Evolutionary conservation across 2,329 filamentous ascomycete genomes (phyloP), one percentile per base, ranked within the genome.

Genomic region (Colletotrichum melonis): DNA sequence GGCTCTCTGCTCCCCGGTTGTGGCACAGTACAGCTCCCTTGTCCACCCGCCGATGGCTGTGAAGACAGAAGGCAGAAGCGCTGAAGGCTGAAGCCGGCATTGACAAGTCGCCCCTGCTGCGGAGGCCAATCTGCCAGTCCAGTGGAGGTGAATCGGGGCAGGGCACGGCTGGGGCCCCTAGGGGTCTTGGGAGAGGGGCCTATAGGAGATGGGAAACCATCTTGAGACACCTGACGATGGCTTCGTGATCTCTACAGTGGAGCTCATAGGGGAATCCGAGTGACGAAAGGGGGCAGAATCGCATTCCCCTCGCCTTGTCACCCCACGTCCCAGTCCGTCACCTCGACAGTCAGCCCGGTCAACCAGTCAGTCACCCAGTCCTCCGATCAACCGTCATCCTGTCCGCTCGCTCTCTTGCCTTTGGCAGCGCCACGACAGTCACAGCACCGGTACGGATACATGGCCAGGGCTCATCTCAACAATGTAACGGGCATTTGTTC

Each of bases 181-280:
- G 35, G 14, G 35, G 35, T 42, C 35, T 42, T 42, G 35, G 12
- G 35, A 42, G 35, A 42, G 35, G 35, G 35, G 12, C 12, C 12
- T 14, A 35, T 64, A 28, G 70, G 49, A 64, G 66, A 69, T 64
- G 66, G 70, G 70, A 73, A 73, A 73, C 70, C 60, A 24, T 64
- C 42, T 55, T 70, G 67, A 73, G 70, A 73, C 70, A 73, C 38
- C 66, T 73, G 70, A 73, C 60, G 60, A 52, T 70, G 60, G 11
- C 67, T 70, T 73, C 70, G 67, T 73, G 70, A 70, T 70, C 70
- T 65, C 60, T 64, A 19, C 54, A 2, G 49, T 68, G 59, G 42
- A 70, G 60, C 66, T 60, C 30, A 24, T 46, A 52, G 55, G 58
- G 58, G 55, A 69, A 59, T 46, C 54, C 59, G 26, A 24, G 32